These are phyloP conservation scores for Quercus agrifolia DNA, from an alignment of 306 rosid species.

Conservation along the genomic window DNA sequence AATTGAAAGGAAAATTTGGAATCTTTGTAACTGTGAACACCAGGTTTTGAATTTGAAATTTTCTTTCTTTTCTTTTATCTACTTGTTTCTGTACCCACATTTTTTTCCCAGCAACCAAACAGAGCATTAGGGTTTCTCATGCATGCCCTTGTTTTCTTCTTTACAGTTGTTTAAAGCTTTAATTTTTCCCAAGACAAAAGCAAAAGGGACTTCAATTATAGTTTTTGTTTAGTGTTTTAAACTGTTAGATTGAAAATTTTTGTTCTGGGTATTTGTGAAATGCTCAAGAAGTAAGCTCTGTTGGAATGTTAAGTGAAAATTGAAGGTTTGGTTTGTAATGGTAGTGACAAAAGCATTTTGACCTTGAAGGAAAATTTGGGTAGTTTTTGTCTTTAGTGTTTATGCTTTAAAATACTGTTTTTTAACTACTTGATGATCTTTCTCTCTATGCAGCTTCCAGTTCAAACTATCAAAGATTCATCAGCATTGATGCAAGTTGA, in stretches of 20 bases:
- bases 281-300: not conserved
- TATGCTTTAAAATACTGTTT: not conserved
- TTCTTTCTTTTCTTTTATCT: not conserved
- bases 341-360: not conserved
- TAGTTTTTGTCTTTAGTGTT: conserved; percentile 14
- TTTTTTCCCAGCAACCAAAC: not conserved
- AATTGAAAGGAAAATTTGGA: not conserved
- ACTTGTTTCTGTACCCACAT: not conserved
- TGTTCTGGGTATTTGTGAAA: not conserved
- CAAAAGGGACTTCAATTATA: not conserved
- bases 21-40: not conserved
- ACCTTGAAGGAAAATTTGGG: not conserved
- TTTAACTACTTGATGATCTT: conserved; percentile 3
- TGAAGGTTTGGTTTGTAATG: not conserved
- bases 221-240: not conserved
- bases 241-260: no score
- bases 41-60: not conserved
- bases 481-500: conserved; percentile 47
- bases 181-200: not conserved
- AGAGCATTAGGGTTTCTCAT: not conserved
- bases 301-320: not conserved
- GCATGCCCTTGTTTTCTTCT: conserved; percentile 16
- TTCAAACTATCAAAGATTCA: conserved; percentile 40
- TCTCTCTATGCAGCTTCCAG: conserved; percentile 32
- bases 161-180: not conserved